Percentiles rank a stretch among this genome's conserved stretches.
Conservation (phyloP, 371 early-diverging fungal genomes). For the Mucor mucedo region DNA sequence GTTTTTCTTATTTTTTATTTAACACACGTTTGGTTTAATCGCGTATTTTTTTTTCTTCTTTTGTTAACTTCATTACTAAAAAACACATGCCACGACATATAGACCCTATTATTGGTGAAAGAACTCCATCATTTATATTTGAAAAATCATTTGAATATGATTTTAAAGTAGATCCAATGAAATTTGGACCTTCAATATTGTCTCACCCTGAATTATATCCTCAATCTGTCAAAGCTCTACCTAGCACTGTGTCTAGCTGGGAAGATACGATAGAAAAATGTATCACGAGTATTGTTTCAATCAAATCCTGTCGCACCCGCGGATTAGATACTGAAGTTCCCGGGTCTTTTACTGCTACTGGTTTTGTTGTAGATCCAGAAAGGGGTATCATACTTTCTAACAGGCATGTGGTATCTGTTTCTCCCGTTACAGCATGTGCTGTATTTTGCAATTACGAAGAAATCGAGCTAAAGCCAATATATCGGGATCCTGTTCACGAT, state of each 20-base stretch:
- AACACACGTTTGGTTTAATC: not conserved
- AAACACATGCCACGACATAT: conserved; percentile 17
- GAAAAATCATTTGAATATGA: not conserved
- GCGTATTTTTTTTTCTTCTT: not conserved
- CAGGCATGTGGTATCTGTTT: conserved; percentile 86
- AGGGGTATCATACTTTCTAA: conserved; percentile 89
- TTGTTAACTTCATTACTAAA: not conserved
- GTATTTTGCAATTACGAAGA: conserved; percentile 88
- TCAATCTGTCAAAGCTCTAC: not conserved
- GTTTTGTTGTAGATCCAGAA: conserved; percentile 89
- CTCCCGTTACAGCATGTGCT: conserved; percentile 83
- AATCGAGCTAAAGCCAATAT: conserved; percentile 80
- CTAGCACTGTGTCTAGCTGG: conserved; percentile 50
- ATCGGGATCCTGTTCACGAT: conserved; percentile 89
- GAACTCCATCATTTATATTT: conserved; percentile 5
- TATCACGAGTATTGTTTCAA: conserved; percentile 84
- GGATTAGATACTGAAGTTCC: conserved; percentile 91
- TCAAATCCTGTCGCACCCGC: conserved; percentile 80
- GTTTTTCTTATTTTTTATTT: not conserved
- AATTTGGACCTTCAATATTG: not conserved
- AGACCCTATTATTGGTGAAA: conserved; percentile 19
- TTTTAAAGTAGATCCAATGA: not conserved
- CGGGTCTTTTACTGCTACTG: conserved; percentile 81
- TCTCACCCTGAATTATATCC: not conserved
- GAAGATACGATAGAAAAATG: conserved; percentile 75